phyloP scores from a whole-genome alignment of 2,329 filamentous ascomycete species.

The Pestalotiopsis sp. region DNA sequence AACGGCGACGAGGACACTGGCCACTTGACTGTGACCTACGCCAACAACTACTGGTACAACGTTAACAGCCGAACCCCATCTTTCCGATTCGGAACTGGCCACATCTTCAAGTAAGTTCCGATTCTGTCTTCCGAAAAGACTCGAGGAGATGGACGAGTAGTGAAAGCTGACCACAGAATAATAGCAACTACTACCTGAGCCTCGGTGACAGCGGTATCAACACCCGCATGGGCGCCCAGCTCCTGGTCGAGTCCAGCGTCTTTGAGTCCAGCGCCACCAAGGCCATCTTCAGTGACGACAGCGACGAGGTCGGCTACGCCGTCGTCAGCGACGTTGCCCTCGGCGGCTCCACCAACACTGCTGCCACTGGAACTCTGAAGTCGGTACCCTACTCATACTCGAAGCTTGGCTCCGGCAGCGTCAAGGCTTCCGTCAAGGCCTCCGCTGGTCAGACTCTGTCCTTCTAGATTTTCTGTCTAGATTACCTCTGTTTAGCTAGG shows the following conservation, averaged over 20 bases:
- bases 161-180: background rate
- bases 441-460: conserved; percentile 15
- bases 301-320: conserved; percentile 42
- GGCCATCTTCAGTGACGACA: conserved; percentile 40
- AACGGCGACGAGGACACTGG: conserved; percentile 62
- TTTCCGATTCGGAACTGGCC: conserved; percentile 67
- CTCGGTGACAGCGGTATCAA: conserved; percentile 52
- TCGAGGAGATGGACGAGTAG: background rate
- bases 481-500: background rate
- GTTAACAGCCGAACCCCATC: conserved; percentile 66
- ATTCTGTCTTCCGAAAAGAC: background rate
- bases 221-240: conserved; percentile 52
- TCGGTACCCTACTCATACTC: conserved; percentile 17
- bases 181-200: conserved; percentile 46
- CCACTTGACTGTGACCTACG: conserved; percentile 65
- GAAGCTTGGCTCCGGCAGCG: conserved; percentile 17
- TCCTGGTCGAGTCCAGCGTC: conserved; percentile 51
- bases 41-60: conserved; percentile 68
- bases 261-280: conserved; percentile 26
- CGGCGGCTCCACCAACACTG: conserved; percentile 49
- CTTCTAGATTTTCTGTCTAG: conserved; percentile 1
- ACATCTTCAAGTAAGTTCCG: conserved; percentile 47
- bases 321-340: conserved; percentile 44
- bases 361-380: conserved; percentile 45
- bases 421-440: conserved; percentile 16